Evolutionary conservation across 148 eudicot species (phyloP), one percentile per base, ranked within the genome.

Genomic region (Talinum fruticosum): DNA sequence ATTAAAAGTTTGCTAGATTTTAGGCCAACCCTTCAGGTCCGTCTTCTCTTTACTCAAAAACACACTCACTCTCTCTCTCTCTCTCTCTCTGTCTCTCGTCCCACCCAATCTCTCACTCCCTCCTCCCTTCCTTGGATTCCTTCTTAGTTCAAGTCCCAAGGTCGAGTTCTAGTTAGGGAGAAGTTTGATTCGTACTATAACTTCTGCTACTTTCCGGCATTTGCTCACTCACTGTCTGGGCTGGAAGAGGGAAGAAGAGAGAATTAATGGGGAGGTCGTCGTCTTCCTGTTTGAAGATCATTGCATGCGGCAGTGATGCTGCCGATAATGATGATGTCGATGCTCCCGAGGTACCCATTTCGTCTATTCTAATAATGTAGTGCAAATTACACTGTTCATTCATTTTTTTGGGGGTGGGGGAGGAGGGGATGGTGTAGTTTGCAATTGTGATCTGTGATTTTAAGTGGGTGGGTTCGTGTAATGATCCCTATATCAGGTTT

Each of bases 221-320:
- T 59, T 59, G 12, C 28, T 51, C 5, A 4, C 1, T 51, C 15
- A 18, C 45, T 41, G 45, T 41, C 10, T 4, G 10, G 45, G 10
- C 12, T 10, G 12, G 44, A 37, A 75, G 62, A 64, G 71, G 54
- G 71, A 62, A 62, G 57, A 24, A 54, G 29, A 73, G 33, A 78
- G 73, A 37, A 44, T 51, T 73, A 61, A 83, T 76, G 84, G 84
- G 80, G 67, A 75, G 33, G 54, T 76, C 79, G 15, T 67, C 82
- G 36, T 74, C 84, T 59, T 88, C 94, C 2, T 94, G 98, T 85
- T 88, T 94, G 76, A 94, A 90, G 89, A 85, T 94, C 82, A 89
- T 94, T 53, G 76, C 90, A 10, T 94, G 98, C 64, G 93, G 90
- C 66, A 65, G 88, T 71, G 86, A 89, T 64, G 68, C 94, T 30